phyloP scores from a whole-genome alignment of 352 stramenopile genomes.

The Pythium monospermum region DNA sequence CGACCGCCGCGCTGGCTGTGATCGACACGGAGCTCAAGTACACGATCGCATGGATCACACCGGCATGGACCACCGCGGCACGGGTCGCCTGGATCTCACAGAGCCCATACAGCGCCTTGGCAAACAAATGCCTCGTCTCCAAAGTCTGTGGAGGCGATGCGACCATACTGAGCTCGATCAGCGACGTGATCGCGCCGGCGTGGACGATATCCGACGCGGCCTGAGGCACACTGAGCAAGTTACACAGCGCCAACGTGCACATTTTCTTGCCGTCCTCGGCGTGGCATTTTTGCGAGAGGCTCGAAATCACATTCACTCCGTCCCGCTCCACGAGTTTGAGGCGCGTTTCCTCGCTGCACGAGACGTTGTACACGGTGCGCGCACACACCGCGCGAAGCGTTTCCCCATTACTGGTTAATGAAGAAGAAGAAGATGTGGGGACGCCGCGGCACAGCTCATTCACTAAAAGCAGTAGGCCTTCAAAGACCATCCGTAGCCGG shows the following conservation, averaged over 20 bases:
- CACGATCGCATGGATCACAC: slow-evolving; percentile 55
- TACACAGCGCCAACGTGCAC: slow-evolving; percentile 74
- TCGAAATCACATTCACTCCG: slow-evolving; percentile 47
- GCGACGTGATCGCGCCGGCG: slow-evolving; percentile 52
- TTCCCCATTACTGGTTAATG: slow-evolving; percentile 17
- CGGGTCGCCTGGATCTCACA: slow-evolving; percentile 52
- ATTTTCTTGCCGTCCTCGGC: slow-evolving; percentile 59
- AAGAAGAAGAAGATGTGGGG: no score
- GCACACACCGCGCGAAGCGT: slow-evolving; percentile 41
- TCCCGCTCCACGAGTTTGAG: slow-evolving; percentile 67
- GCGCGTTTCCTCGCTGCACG: slow-evolving; percentile 57
- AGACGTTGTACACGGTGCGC: slow-evolving; percentile 65
- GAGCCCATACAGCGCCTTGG: slow-evolving; percentile 58
- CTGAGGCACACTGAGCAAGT: slow-evolving; percentile 70
- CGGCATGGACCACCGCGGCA: slow-evolving; percentile 37
- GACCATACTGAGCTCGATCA: slow-evolving; percentile 59
- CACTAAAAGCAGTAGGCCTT: slow-evolving; percentile 55
- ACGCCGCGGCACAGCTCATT: slow-evolving; percentile 40
- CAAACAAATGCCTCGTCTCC: slow-evolving; percentile 54
- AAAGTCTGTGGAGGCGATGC: slow-evolving; percentile 28
- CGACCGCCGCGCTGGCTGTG: slow-evolving; percentile 1
- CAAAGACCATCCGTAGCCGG: slow-evolving; percentile 67
- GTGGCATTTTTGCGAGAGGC: slow-evolving; percentile 30
- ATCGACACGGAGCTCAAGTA: slow-evolving; percentile 27
- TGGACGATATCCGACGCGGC: slow-evolving; percentile 63